Percentiles rank a stretch among this genome's conserved stretches.
Evolutionary conservation across 2,329 filamentous ascomycete genomes (phyloP).

Genomic region (Hypoxylon sp.): DNA sequence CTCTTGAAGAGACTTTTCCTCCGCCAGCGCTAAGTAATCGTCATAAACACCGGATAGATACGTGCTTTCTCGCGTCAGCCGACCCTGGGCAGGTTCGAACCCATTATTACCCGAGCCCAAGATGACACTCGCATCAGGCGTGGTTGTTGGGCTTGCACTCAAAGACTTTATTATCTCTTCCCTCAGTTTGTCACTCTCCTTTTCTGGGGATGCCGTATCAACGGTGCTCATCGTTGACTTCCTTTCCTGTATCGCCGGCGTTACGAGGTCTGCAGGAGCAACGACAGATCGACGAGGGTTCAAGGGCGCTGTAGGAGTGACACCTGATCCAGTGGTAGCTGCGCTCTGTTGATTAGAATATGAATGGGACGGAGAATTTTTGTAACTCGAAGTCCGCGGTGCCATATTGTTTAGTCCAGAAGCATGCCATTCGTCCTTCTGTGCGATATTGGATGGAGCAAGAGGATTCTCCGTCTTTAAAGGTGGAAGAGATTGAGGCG

Average conservation of each 20-base stretch:
- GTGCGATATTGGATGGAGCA: constrained; percentile 15
- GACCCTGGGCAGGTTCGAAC: constrained; percentile 35
- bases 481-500: constrained; percentile 45
- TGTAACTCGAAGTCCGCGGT: constrained; percentile 14
- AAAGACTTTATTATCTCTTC: constrained; percentile 82
- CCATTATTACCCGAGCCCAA: constrained; percentile 26
- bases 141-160: constrained; percentile 59
- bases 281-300: constrained; percentile 57
- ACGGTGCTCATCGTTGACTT: constrained; percentile 62
- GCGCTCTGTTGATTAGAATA: constrained; percentile 42
- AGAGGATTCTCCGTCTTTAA: constrained; percentile 44
- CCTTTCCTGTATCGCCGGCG: constrained; percentile 56
- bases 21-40: constrained; percentile 71
- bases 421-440: background rate
- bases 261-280: constrained; percentile 54
- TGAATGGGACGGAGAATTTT: constrained; percentile 33
- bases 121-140: constrained; percentile 40
- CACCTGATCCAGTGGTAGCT: constrained; percentile 46
- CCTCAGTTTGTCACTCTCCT: constrained; percentile 78
- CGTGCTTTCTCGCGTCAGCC: constrained; percentile 66
- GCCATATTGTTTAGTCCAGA: constrained; percentile 28
- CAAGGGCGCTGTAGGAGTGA: constrained; percentile 61
- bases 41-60: constrained; percentile 77
- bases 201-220: constrained; percentile 66
- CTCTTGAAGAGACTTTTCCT: constrained; percentile 56